Evolutionary conservation across 805 yeast species (phyloP).

Genomic region (Yamadazyma insecticola): DNA sequence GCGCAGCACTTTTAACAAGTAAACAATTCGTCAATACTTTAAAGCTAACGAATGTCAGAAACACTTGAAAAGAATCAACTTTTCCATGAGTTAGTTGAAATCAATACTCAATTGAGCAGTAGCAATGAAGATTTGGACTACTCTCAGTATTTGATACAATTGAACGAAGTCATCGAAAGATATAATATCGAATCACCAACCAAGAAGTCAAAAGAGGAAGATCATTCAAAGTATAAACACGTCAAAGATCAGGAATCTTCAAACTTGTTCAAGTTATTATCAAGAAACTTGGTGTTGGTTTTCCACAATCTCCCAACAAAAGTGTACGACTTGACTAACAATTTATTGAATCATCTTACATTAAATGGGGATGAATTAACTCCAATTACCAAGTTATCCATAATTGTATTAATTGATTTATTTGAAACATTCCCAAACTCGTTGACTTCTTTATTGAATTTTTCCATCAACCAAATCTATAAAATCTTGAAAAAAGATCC

Average conservation of each 20-base stretch:
- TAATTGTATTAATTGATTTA: conserved; percentile 32
- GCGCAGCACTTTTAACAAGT: no score
- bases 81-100: conserved; percentile 4
- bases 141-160: conserved; percentile 15
- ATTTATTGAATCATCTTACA: conserved; percentile 22
- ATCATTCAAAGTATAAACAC: not conserved
- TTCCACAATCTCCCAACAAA: conserved; percentile 28
- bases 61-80: no score
- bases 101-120: conserved; percentile 2
- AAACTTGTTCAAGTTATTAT: conserved; percentile 23
- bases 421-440: conserved; percentile 34
- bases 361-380: conserved; percentile 13
- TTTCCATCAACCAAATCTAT: conserved; percentile 30
- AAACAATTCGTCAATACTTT: no score
- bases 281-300: conserved; percentile 22
- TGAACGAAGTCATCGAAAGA: conserved; percentile 22
- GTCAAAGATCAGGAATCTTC: conserved; percentile 3
- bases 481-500: conserved; percentile 35
- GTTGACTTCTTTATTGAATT: conserved; percentile 30
- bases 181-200: conserved; percentile 12
- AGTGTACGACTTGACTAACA: conserved; percentile 34
- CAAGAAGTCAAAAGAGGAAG: conserved; percentile 8
- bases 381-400: conserved; percentile 18
- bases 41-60: no score
- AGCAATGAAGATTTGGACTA: conserved; percentile 10